Percentiles rank a stretch among this genome's conserved stretches.
Conservation (phyloP, 768 basidiomycete genomes). For the Lactarius tabidus region DNA sequence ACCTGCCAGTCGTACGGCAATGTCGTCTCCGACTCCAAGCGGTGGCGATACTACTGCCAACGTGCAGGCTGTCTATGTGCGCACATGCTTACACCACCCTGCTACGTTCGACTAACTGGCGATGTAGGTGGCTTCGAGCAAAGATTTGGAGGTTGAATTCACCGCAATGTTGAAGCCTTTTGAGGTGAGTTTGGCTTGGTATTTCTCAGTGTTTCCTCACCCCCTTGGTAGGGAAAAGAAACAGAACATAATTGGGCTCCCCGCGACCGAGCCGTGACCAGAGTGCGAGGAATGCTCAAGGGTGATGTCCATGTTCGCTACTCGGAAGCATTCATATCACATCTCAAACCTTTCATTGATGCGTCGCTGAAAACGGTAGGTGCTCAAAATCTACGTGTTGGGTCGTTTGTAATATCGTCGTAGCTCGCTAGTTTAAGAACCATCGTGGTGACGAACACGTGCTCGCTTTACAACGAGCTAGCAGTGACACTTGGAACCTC, state of each 20-base stretch:
- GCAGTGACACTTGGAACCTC: constrained; percentile 56
- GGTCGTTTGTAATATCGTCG: constrained; percentile 8
- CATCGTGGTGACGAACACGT: constrained; percentile 78
- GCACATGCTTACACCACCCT: constrained; percentile 29
- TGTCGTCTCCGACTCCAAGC: constrained; percentile 38
- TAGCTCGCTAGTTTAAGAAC: constrained; percentile 88
- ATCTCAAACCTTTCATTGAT: constrained; percentile 77
- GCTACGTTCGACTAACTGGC: not conserved
- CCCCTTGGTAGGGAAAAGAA: constrained; percentile 72
- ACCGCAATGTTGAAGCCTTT: constrained; percentile 72
- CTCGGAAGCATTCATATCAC: constrained; percentile 66
- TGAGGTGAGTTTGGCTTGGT: constrained; percentile 48
- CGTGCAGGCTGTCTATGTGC: constrained; percentile 66
- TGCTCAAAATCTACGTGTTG: constrained; percentile 8
- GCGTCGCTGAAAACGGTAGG: constrained; percentile 82
- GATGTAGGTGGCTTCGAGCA: constrained; percentile 70
- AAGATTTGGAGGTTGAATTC: constrained; percentile 86
- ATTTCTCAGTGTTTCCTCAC: not conserved
- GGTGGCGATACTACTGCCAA: constrained; percentile 42
- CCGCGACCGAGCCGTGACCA: constrained; percentile 71
- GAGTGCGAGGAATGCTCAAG: constrained; percentile 85
- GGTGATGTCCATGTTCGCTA: constrained; percentile 77
- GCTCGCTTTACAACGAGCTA: constrained; percentile 72
- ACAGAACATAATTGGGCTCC: constrained; percentile 93
- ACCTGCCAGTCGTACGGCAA: constrained; percentile 58